Evolutionary conservation across 768 basidiomycete genomes (phyloP), one percentile per base, ranked within the genome.

Genomic region (Boletales sp.): DNA sequence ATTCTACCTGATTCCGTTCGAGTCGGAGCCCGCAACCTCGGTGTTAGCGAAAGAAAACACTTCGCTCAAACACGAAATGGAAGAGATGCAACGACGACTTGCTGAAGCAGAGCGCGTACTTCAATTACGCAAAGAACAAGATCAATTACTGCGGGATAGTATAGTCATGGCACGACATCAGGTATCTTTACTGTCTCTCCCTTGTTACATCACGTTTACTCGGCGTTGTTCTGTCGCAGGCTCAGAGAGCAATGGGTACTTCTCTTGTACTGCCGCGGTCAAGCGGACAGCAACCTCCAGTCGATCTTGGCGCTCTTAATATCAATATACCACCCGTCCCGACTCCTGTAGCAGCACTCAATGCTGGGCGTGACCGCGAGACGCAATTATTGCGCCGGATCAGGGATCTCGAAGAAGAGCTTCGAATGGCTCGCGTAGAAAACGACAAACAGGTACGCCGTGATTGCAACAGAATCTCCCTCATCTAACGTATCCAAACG

Each of bases 321-420:
- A 70, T 85, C 47, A 84, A 81, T 54, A 70, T 80, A 4, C 74
- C 82, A 6, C 64, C 73, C 6, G 61, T 70, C 17, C 63, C 80
- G 36, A 62, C 79, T 32, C 72, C 78, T 15, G 70, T 81, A 52
- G 69, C 80, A 50, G 70, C 78, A 19, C 67, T 80, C 51, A 75
- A 72, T 51, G 68, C 76, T n/a, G 73, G 76, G 30, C 75, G 83
- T 38, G 78, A 82, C 21, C 78, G 84, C 48, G 80, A 90, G 50
- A 63, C 70, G 15, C 75, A 74, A 51, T 65, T 75, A n/a, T 49
- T 72, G 41, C 70, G 76, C 34, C 71, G 73, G 32, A 73, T 79
- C 44, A 83, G 87, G 55, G 90, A 93, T 60, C 75, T 91, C 3
- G 91, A 93, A 59, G 90, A 90, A 41, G 90, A 93, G 53, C 67